Evolutionary conservation across 2,329 filamentous ascomycete genomes (phyloP), one percentile per base, ranked within the genome.

Genomic region (Fusarium chuoi): DNA sequence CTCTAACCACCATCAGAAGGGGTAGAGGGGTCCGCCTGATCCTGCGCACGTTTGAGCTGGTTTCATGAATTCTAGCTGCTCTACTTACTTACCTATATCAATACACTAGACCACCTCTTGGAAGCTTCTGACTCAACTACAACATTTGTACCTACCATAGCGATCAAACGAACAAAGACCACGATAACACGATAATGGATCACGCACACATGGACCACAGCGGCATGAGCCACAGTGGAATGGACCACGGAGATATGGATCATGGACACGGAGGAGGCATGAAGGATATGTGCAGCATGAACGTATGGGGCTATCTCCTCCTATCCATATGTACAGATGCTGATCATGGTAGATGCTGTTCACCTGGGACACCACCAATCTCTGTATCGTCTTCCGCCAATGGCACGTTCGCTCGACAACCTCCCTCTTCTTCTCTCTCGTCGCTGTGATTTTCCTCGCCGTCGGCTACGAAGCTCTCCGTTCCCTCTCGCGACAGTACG

Each of bases 381-480:
- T 99, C 74, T 99, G 96, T 88, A 97, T 99, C 83, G 90, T 99
- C 83, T 99, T 98, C 87, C 89, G 88, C 78, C 90, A 92, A 84
- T 99, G 96, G 96, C 95, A 94, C 84, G 85, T 99, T 82, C 91
- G 89, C 71, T 91, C 92, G 70, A 91, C 91, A 7, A 79, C 89
- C 59, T 93, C 93, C 39, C 92, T 99, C 65, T 78, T 98, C 81
- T 82, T 95, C 79, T 98, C 96, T 35, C 91, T 99, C 69, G 78
- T 96, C 76, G 93, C 91, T 75, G 92, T 99, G 77, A 89, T 97
- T 68, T 88, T 93, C 69, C 87, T 99, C 74, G 93, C 93, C 39
- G 94, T 95, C n/a, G 95, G 94, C 75, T 99, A 98, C 86, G 96
- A 99, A 85, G 93, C 91, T 57, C 86, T 99, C 39, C 93, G 96